Percentiles rank a stretch among this genome's conserved stretches.
Evolutionary conservation across 1,284 basidiomycete genomes (phyloP).

Genomic region (Volvariella volvacea): DNA sequence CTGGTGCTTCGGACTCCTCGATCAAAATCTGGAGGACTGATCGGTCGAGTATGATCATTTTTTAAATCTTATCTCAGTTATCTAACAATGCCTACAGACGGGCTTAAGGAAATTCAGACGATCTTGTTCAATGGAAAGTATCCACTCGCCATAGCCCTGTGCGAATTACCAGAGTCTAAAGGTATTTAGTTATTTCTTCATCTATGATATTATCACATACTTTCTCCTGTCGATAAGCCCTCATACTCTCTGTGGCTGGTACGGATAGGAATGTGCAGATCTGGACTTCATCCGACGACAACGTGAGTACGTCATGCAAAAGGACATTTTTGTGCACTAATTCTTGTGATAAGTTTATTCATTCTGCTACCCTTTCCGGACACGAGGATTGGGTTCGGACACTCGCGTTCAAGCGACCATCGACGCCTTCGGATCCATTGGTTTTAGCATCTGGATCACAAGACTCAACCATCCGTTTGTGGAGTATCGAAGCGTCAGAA

Average conservation of each 20-base stretch:
- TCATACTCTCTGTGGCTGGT: slow-evolving; percentile 69
- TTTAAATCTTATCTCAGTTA: too few relatives aligned
- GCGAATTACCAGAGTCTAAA: slow-evolving; percentile 58
- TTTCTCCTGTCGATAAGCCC: slow-evolving; percentile 34
- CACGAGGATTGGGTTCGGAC: slow-evolving; percentile 93
- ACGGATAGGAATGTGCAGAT: slow-evolving; percentile 77
- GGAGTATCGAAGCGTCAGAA: slow-evolving; percentile 60
- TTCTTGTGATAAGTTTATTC: slow-evolving; percentile 41
- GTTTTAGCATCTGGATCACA: slow-evolving; percentile 87
- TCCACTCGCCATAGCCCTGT: slow-evolving; percentile 65
- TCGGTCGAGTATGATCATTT: slow-evolving; percentile 21
- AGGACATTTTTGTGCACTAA: slow-evolving; percentile 3
- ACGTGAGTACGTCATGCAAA: slow-evolving; percentile 32
- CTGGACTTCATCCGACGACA: slow-evolving; percentile 60
- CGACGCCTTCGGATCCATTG: slow-evolving; percentile 29
- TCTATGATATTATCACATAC: neutral
- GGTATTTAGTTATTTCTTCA: slow-evolving; percentile 32
- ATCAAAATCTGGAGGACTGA: slow-evolving; percentile 75
- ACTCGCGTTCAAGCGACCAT: slow-evolving; percentile 55
- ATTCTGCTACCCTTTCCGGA: slow-evolving; percentile 63
- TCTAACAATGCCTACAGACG: slow-evolving; percentile 25
- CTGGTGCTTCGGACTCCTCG: slow-evolving; percentile 75
- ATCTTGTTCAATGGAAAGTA: slow-evolving; percentile 67
- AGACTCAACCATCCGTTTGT: slow-evolving; percentile 86
- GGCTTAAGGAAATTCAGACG: slow-evolving; percentile 46